Evolutionary conservation across 164 flowering plant genomes (phyloP).

Genomic region (Stephania cephalantha): DNA sequence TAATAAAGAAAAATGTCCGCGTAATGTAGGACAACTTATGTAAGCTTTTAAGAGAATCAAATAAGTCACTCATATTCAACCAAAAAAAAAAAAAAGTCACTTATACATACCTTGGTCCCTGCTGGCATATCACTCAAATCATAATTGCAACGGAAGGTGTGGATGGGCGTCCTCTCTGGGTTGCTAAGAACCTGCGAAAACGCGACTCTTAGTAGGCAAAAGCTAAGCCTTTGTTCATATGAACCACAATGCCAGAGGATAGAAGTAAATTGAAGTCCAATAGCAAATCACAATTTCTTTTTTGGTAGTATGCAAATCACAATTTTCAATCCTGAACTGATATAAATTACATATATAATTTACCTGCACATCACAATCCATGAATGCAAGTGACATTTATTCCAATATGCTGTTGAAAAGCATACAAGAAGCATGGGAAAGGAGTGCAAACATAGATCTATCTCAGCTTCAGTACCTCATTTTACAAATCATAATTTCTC

Average conservation of each 20-base stretch:
- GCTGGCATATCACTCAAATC: constrained; percentile 96
- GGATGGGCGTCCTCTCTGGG: constrained; percentile 88
- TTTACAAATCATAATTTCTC: background rate
- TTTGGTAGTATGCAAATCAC: no score
- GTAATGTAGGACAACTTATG: background rate
- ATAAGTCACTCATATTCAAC: background rate
- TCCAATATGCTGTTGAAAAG: background rate
- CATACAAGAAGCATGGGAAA: background rate
- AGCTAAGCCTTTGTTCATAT: background rate
- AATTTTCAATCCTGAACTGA: background rate
- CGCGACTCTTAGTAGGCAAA: constrained; percentile 1
- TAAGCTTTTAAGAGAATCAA: background rate
- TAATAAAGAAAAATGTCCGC: background rate
- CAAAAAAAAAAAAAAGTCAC: no score
- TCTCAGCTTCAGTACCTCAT: background rate
- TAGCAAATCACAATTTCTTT: no score
- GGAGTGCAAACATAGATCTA: background rate
- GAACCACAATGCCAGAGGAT: background rate
- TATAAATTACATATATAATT: no score
- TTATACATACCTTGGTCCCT: constrained; percentile 73
- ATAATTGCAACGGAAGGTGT: constrained; percentile 89
- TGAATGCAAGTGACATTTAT: background rate
- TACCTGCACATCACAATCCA: background rate
- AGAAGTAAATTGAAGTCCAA: background rate
- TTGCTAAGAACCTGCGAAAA: constrained; percentile 79